Base-by-base conservation (phyloP, 225 moss, liverwort and hornwort species). In the Lunularia cruciata region DNA sequence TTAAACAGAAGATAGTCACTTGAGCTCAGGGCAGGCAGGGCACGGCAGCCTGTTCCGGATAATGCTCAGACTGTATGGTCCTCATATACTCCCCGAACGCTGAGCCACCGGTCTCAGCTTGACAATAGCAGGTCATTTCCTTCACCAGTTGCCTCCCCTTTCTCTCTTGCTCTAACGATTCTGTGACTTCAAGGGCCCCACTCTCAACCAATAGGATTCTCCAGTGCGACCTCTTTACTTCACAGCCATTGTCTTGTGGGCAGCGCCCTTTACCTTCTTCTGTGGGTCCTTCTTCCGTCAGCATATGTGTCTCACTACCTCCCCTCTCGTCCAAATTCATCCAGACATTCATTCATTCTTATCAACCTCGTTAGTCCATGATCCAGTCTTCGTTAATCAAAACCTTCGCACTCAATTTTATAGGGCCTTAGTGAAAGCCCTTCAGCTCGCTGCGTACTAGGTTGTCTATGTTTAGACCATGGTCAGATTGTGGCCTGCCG, bases 61-160 rank as follows among this genome's bases (percentile, higher is more conserved):
- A 69, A 69, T 69, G 69, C 56, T 69, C 55, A 55, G 56, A 55
- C 69, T 57, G 38, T 69, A 55, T 69, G 69, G 69, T 69, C 56
- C 55, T 69, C 69, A 69, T 39, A 57, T 69, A 55, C 69, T 28
- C 20, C 37, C 37, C 12, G 36, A 11, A 48, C 11, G 30, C 30
- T 31, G 10, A 51, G 32, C 49, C 66, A 52, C 20, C 31, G 32
- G 67, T 51, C 49, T 48, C 20, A 32, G 47, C 6, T 20, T 48
- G 48, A 51, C 32, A 67, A 13, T 52, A n/a, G 16, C 3, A n/a
- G n/a, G n/a, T n/a, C n/a, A 0, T 20, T 48, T 48, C 47, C 28
- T 8, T 65, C 48, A 65, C 51, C 67, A 52, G 47, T 18, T 51
- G 22, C 20, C 48, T 22, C 11, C 23, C 5, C 51, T 51, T 35